Conservation (phyloP, 371 early-diverging fungal species). For the Mortierella sp. region DNA sequence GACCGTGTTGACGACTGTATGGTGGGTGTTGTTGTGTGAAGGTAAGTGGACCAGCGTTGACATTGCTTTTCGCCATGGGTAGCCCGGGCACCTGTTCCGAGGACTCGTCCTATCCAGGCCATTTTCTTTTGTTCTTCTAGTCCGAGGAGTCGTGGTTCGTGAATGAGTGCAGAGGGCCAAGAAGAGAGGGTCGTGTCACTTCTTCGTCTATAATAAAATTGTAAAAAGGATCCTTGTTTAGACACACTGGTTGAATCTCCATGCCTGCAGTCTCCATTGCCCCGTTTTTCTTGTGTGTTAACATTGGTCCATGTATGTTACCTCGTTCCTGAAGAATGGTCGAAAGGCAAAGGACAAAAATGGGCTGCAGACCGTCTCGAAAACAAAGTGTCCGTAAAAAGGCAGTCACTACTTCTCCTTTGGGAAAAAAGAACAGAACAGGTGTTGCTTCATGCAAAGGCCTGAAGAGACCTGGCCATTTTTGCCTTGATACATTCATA, state of each 20-base stretch:
- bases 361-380: not conserved
- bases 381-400: not conserved
- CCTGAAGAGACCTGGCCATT: too few species aligned
- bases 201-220: not conserved
- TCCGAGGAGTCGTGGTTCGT: not conserved
- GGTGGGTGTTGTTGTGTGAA: not conserved
- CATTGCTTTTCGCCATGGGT: slow-evolving; percentile 1
- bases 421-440: not conserved
- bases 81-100: slow-evolving; percentile 17
- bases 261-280: not conserved
- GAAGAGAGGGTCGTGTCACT: not conserved
- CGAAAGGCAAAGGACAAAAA: not conserved
- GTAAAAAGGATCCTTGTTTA: not conserved
- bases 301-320: not conserved
- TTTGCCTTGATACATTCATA: too few species aligned
- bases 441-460: too few species aligned
- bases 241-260: not conserved
- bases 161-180: not conserved
- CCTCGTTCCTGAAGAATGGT: slow-evolving; percentile 14
- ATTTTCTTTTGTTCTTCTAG: not conserved
- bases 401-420: not conserved
- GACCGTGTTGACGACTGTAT: not conserved
- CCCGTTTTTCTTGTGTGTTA: not conserved
- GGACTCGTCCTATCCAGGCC: slow-evolving; percentile 28
- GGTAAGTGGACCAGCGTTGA: not conserved